phyloP scores from a whole-genome alignment of 2,329 filamentous ascomycete species.

The Penicillium paneum region DNA sequence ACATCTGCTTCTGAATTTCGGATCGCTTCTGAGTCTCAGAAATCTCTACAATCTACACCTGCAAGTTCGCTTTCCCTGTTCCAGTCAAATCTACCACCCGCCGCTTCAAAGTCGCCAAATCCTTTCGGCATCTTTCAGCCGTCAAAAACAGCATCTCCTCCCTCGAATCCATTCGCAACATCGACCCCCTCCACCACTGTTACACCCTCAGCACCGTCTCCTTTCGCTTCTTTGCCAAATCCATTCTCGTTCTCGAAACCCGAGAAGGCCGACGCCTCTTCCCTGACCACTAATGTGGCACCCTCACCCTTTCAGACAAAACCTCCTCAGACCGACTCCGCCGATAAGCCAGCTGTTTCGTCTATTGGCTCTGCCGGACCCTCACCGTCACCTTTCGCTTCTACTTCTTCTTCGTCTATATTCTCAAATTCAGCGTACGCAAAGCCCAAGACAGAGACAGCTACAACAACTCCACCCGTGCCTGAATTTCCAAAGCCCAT shows the following conservation, averaged over 20 bases:
- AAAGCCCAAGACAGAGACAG: not conserved
- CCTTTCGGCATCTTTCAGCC: conserved; percentile 10
- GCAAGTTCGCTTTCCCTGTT: conserved; percentile 8
- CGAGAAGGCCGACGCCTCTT: not conserved
- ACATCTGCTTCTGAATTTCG: conserved; percentile 15
- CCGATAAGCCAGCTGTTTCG: not conserved
- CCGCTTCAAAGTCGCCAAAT: conserved; percentile 6
- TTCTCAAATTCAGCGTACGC: not conserved
- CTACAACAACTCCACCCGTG: not conserved
- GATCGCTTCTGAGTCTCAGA: conserved; percentile 17
- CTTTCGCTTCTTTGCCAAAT: not conserved
- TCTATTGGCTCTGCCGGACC: not conserved
- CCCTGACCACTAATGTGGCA: not conserved
- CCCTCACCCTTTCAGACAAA: not conserved
- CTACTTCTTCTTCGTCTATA: not conserved
- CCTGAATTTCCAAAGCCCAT: not conserved
- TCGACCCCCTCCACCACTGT: not conserved
- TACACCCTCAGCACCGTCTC: not conserved
- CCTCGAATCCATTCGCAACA: conserved; percentile 6
- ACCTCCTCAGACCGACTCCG: not conserved
- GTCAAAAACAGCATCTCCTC: not conserved
- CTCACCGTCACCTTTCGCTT: not conserved
- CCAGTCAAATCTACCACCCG: conserved; percentile 1
- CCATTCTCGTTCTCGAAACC: conserved; percentile 1
- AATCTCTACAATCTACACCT: not conserved